phyloP scores from a whole-genome alignment of 345 rosid genomes.

The Salix exigua region DNA sequence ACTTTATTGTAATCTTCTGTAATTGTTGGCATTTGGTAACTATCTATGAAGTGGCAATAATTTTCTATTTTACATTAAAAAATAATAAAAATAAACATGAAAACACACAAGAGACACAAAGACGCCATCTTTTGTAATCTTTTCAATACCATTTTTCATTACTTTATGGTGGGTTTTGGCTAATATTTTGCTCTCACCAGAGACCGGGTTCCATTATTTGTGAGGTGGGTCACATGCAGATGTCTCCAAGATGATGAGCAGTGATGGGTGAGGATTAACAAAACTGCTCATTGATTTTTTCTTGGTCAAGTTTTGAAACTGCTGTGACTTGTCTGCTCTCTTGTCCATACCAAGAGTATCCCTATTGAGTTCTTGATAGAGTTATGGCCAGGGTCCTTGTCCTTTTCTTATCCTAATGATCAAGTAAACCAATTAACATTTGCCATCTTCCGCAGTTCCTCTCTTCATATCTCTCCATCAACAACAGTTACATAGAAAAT shows the following conservation, averaged over 20 bases:
- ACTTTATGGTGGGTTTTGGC: background rate
- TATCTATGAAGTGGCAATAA: background rate
- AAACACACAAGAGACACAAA: background rate
- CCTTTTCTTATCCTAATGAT: background rate
- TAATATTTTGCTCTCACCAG: background rate
- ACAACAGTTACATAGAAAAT: background rate
- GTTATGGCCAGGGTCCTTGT: background rate
- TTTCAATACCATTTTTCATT: background rate
- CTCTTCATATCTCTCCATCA: background rate
- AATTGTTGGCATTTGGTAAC: background rate
- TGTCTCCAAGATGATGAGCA: slow-evolving; percentile 35
- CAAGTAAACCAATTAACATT: background rate
- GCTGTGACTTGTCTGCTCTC: slow-evolving; percentile 4
- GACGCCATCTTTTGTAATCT: background rate
- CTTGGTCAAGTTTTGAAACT: background rate
- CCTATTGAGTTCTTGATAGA: background rate
- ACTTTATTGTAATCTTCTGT: slow-evolving; percentile 1
- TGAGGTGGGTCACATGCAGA: slow-evolving; percentile 53
- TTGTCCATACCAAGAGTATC: slow-evolving; percentile 12
- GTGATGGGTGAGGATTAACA: background rate
- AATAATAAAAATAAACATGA: background rate
- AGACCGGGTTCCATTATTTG: slow-evolving; percentile 28
- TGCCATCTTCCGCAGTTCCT: background rate
- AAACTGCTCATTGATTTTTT: background rate
- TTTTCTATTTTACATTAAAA: background rate